Percentiles rank a stretch among this genome's conserved stretches.
Evolutionary conservation across 2,329 filamentous ascomycete species (phyloP).

Genomic region (Fulvia fulva): DNA sequence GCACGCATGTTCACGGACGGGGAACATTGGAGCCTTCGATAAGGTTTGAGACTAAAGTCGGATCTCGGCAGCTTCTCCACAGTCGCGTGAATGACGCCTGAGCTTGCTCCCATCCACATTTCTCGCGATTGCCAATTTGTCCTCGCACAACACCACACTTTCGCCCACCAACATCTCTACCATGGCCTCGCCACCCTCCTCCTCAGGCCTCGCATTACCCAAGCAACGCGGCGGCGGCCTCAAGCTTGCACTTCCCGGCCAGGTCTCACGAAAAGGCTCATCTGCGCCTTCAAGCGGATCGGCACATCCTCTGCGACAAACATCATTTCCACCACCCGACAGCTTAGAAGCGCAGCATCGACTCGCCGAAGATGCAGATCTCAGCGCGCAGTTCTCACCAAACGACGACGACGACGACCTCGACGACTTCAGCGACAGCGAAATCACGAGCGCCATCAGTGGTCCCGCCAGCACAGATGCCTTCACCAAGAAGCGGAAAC

Average conservation of each 20-base stretch:
- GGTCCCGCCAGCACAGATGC: slow-evolving; percentile 40
- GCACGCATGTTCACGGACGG: too few species aligned
- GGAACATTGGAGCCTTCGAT: too few species aligned
- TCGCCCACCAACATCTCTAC: neutral
- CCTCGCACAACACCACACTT: neutral
- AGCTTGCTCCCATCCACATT: neutral
- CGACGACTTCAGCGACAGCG: slow-evolving; percentile 34
- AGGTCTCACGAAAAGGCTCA: slow-evolving; percentile 63
- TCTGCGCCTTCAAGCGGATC: slow-evolving; percentile 51
- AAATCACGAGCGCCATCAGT: slow-evolving; percentile 33
- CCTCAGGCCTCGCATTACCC: neutral
- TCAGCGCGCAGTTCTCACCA: slow-evolving; percentile 26
- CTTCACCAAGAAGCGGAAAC: slow-evolving; percentile 26
- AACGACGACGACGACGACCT: slow-evolving; percentile 24
- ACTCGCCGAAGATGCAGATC: slow-evolving; percentile 16
- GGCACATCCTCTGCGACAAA: slow-evolving; percentile 70
- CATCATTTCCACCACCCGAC: slow-evolving; percentile 65
- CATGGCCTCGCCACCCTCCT: neutral
- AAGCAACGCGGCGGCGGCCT: neutral
- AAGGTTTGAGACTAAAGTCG: neutral
- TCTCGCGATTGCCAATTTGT: neutral
- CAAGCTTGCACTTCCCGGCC: neutral
- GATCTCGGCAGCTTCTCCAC: neutral
- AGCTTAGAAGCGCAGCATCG: slow-evolving; percentile 50
- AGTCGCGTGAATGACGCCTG: neutral